Conservation (phyloP, 2,329 filamentous ascomycete species). For the Pseudogymnoascus sp. region DNA sequence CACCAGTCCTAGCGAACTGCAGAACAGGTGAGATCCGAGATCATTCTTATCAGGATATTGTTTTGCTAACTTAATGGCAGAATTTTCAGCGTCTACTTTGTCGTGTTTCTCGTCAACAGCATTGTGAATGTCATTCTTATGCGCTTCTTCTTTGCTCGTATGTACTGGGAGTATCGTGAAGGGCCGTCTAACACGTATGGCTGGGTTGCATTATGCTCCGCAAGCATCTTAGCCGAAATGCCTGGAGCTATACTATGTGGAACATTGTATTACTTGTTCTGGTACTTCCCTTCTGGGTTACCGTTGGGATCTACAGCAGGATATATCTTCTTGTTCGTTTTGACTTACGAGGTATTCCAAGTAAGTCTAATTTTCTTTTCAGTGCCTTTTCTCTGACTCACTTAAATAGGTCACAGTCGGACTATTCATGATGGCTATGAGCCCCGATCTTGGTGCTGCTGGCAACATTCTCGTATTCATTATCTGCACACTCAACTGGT, state of each 20-base stretch:
- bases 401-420: background rate
- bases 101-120: slow-evolving; percentile 54
- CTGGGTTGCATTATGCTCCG: slow-evolving; percentile 53
- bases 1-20: slow-evolving; percentile 42
- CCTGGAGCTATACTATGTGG: slow-evolving; percentile 38
- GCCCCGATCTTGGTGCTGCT: no score
- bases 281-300: slow-evolving; percentile 52
- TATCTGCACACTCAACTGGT: slow-evolving; percentile 51
- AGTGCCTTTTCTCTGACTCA: slow-evolving; percentile 36
- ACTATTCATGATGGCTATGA: background rate
- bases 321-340: slow-evolving; percentile 77
- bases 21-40: slow-evolving; percentile 30
- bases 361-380: slow-evolving; percentile 39
- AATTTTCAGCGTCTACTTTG: slow-evolving; percentile 55
- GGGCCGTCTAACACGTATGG: slow-evolving; percentile 55
- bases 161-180: slow-evolving; percentile 53
- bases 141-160: slow-evolving; percentile 48
- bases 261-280: slow-evolving; percentile 42
- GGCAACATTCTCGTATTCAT: slow-evolving; percentile 1
- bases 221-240: slow-evolving; percentile 41
- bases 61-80: slow-evolving; percentile 45
- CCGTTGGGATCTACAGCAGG: slow-evolving; percentile 48
- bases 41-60: no score
- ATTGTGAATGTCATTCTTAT: slow-evolving; percentile 53
- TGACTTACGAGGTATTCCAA: slow-evolving; percentile 43